Evolutionary conservation across 2,329 filamentous ascomycete species (phyloP), one percentile per base, ranked within the genome.

Genomic region (Apiospora arundinis): DNA sequence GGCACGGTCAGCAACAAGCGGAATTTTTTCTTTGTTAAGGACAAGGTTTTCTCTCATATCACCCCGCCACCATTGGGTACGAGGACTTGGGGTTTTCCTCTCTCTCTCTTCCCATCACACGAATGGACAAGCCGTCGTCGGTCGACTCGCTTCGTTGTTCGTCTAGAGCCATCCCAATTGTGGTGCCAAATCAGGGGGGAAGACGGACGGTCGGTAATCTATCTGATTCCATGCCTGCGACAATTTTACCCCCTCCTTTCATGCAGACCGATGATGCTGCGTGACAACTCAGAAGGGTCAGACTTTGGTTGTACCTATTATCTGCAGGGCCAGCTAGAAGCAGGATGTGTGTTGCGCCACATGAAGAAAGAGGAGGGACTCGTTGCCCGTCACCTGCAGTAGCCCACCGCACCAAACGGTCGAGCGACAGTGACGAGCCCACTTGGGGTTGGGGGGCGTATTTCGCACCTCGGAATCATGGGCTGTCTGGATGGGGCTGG

Each of bases 41-140:
- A 67, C 66, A 32, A 68, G 66, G 66, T 32, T 32, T 45, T 48
- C 46, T 45, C 44, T 48, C 44, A 68, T 68, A 68, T 68, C 66
- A 48, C 66, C 66, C 66, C 66, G 42, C 66, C 16, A 23, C 18
- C 25, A 68, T 23, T 48, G 46, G 32, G 56, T 32, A 63, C 56
- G 56, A 63, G 28, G 56, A 8, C 37, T 5, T 37, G 66, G 42
- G 32, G 6, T 32, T 32, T 32, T 32, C 6, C 32, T 32, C 32
- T 32, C 32, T 32, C 32, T 32, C 32, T 32, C 6, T 32, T 32
- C 32, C 32, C n/a, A n/a, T n/a, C n/a, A n/a, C n/a, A n/a, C n/a
- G n/a, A n/a, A n/a, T 32, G 32, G 32, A 6, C 32, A 32, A 32
- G 32, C 32, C 6, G 32, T 32, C 32, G 32, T 32, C 32, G 32